Conservation (phyloP, 2,329 filamentous ascomycete genomes). For the Verticillium albo-atrum region DNA sequence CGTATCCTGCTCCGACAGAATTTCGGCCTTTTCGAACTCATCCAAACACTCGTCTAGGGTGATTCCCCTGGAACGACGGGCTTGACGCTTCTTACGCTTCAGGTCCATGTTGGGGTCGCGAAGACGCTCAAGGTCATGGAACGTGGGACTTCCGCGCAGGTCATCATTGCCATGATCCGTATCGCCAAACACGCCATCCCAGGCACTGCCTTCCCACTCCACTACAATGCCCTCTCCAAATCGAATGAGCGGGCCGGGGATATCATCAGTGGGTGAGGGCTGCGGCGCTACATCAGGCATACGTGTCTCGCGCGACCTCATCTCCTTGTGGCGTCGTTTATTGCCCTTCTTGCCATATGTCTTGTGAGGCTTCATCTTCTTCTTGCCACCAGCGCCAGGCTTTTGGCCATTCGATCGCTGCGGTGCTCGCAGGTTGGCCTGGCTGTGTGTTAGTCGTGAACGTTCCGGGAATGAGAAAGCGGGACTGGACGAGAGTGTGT, state of each 20-base stretch:
- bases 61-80: constrained; percentile 56
- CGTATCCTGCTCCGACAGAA: constrained; percentile 89
- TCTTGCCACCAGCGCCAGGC: constrained; percentile 30
- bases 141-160: constrained; percentile 57
- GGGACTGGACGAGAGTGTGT: neutral
- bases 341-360: constrained; percentile 44
- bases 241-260: constrained; percentile 60
- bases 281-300: constrained; percentile 15
- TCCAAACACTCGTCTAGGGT: constrained; percentile 86
- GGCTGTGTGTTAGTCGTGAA: neutral
- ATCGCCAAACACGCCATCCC: constrained; percentile 64
- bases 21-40: constrained; percentile 91
- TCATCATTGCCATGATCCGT: constrained; percentile 32
- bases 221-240: constrained; percentile 82
- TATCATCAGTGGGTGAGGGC: constrained; percentile 14
- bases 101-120: constrained; percentile 62
- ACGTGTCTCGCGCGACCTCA: constrained; percentile 30
- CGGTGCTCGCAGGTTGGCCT: neutral
- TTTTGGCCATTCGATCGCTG: constrained; percentile 1
- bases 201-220: constrained; percentile 73
- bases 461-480: neutral
- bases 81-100: constrained; percentile 60
- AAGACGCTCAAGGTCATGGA: constrained; percentile 44
- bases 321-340: constrained; percentile 42
- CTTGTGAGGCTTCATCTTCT: constrained; percentile 42